phyloP scores from a whole-genome alignment of 495 filamentous ascomycete genomes.

The Aspergillus homomorphus region DNA sequence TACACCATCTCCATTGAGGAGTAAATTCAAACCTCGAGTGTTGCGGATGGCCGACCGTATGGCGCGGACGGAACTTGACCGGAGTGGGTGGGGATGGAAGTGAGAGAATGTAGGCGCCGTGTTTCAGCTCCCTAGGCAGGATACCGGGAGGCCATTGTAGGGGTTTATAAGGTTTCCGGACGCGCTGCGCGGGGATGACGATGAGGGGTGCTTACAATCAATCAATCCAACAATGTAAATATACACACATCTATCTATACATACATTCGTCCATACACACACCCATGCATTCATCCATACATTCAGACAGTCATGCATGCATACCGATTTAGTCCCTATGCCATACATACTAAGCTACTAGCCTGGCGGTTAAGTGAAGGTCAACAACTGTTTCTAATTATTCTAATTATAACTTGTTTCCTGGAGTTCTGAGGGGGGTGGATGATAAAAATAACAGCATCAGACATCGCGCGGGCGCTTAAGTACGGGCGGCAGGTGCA shows the following conservation, averaged over 20 bases:
- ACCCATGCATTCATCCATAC: background rate
- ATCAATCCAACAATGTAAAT: no score
- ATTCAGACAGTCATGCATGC: no score
- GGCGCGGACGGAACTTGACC: background rate
- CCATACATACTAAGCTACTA: background rate
- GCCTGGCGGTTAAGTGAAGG: background rate
- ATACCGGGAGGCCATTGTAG: slow-evolving; percentile 1
- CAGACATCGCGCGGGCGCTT: background rate
- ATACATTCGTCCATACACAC: background rate
- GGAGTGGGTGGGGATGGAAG: background rate
- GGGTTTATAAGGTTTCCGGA: background rate
- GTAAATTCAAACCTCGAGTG: slow-evolving; percentile 25
- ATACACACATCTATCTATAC: no score
- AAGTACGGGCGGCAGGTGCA: slow-evolving; percentile 1
- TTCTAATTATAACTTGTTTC: background rate
- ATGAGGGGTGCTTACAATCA: no score
- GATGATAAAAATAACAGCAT: slow-evolving; percentile 4
- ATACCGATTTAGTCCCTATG: no score
- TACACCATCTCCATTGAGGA: slow-evolving; percentile 41
- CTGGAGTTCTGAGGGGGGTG: background rate
- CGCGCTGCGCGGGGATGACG: no score
- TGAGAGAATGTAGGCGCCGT: slow-evolving; percentile 19
- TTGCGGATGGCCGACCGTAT: background rate
- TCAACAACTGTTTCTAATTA: background rate
- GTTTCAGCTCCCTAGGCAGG: slow-evolving; percentile 18